Conservation (phyloP, 2,329 filamentous ascomycete genomes). For the Alternaria longipes region DNA sequence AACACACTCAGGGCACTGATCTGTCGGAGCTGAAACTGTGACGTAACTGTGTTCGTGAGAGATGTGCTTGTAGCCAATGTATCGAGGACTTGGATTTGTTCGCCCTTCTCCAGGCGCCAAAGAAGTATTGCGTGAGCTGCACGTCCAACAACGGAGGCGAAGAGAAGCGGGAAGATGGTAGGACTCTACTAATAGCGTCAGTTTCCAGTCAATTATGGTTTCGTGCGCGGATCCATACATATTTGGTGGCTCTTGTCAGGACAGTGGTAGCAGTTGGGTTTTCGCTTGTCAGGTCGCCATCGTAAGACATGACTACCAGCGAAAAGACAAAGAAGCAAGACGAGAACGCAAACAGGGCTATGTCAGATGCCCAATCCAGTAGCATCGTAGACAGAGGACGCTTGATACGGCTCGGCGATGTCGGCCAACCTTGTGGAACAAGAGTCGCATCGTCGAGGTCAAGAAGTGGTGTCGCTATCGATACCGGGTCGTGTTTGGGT, state of each 20-base stretch:
- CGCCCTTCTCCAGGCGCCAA: neutral
- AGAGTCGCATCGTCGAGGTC: neutral
- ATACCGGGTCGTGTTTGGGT: rapidly evolving
- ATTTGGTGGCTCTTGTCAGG: neutral
- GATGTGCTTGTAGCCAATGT: neutral
- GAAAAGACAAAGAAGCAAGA: neutral
- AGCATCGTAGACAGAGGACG: rapidly evolving
- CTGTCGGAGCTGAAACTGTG: rapidly evolving
- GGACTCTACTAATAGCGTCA: neutral
- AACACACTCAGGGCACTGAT: neutral
- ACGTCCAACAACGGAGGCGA: neutral
- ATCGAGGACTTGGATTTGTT: neutral
- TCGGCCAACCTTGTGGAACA: neutral
- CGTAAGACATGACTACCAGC: neutral
- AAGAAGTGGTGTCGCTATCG: neutral
- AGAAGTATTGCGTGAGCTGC: neutral
- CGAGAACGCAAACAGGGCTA: neutral
- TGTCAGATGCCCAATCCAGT: neutral
- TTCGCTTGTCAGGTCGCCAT: neutral
- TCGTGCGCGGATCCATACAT: neutral
- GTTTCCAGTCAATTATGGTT: rapidly evolving
- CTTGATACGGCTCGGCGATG: neutral
- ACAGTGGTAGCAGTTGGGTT: neutral
- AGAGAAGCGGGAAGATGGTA: neutral
- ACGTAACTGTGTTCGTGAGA: neutral